Evolutionary conservation across 2,329 filamentous ascomycete species (phyloP).

Genomic region (Tolypocladium pustulatum): DNA sequence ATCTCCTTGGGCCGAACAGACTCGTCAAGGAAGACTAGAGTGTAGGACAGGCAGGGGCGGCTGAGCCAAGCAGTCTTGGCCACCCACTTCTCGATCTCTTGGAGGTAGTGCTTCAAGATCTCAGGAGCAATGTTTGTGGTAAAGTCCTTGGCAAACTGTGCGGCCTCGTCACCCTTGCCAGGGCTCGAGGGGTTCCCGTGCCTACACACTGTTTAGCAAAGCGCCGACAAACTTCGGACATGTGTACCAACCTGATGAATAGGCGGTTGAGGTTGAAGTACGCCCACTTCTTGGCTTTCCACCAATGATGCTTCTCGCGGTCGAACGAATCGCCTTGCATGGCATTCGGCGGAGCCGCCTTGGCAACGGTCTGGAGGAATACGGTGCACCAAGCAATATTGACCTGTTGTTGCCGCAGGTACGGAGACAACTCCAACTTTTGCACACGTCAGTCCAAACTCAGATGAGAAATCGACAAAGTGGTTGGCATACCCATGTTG

Average conservation of each 20-base stretch:
- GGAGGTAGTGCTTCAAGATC: constrained; percentile 88
- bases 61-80: constrained; percentile 90
- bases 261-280: constrained; percentile 96
- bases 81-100: constrained; percentile 96
- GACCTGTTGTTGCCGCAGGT: constrained; percentile 66
- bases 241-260: constrained; percentile 63
- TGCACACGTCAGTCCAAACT: not conserved
- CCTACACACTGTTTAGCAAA: constrained; percentile 31
- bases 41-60: constrained; percentile 87
- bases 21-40: constrained; percentile 89
- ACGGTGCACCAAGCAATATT: constrained; percentile 96
- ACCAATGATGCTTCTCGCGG: constrained; percentile 92
- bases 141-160: constrained; percentile 81
- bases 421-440: constrained; percentile 77
- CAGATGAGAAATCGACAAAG: not conserved
- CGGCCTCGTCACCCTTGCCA: constrained; percentile 64
- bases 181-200: constrained; percentile 81
- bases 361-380: constrained; percentile 83
- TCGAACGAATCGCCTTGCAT: constrained; percentile 79
- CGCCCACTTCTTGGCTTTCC: constrained; percentile 99
- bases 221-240: not conserved
- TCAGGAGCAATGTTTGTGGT: constrained; percentile 86
- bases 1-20: constrained; percentile 95
- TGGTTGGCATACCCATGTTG: constrained; percentile 61
- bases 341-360: constrained; percentile 67